phyloP scores from a whole-genome alignment of 495 filamentous ascomycete genomes.

The Entonaema liquescens region DNA sequence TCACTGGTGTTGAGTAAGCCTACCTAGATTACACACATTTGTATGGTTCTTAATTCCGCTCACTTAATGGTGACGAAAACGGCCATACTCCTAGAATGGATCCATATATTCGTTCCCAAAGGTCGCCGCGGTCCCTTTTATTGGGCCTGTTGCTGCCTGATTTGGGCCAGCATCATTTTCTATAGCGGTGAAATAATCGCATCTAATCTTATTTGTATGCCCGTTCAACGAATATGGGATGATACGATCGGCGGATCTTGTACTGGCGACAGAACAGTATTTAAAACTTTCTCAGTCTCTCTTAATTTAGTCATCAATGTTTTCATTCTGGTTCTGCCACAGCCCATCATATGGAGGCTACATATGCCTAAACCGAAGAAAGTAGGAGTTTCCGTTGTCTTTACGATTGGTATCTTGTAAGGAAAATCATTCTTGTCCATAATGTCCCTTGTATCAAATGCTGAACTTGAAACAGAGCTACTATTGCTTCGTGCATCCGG shows the following conservation, averaged over 20 bases:
- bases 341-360: slow-evolving; percentile 25
- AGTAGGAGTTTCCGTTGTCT: slow-evolving; percentile 27
- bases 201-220: slow-evolving; percentile 53
- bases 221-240: slow-evolving; percentile 28
- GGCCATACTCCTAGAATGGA: slow-evolving; percentile 47
- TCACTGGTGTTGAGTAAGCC: background rate
- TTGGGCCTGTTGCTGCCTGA: slow-evolving; percentile 42
- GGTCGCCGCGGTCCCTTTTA: slow-evolving; percentile 21
- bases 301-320: slow-evolving; percentile 25
- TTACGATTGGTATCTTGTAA: slow-evolving; percentile 21
- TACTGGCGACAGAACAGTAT: background rate
- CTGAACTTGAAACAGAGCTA: background rate
- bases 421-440: background rate
- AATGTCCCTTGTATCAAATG: background rate
- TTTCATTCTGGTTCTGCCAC: slow-evolving; percentile 22
- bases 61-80: slow-evolving; percentile 33
- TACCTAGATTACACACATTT: background rate
- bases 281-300: background rate
- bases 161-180: slow-evolving; percentile 50
- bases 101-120: slow-evolving; percentile 38
- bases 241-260: background rate
- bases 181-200: slow-evolving; percentile 52
- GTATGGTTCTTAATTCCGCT: background rate
- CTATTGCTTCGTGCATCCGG: background rate
- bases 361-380: slow-evolving; percentile 29